Evolutionary conservation across 179 eudicot species (phyloP).

Genomic region (Spergularia azorica): DNA sequence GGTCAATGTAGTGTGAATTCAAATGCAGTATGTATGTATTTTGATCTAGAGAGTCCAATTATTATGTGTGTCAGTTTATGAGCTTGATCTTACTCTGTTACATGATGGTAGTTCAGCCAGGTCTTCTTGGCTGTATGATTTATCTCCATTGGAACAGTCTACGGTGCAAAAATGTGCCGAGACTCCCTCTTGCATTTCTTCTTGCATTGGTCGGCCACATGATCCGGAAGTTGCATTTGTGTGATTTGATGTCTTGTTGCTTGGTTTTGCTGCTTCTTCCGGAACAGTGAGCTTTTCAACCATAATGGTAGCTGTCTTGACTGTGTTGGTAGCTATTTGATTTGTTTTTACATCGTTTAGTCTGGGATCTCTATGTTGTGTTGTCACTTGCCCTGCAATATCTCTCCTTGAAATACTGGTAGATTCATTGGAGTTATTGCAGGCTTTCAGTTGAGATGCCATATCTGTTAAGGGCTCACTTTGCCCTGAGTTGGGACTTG

Average conservation of each 20-base stretch:
- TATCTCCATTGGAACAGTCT: slow-evolving; percentile 19
- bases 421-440: slow-evolving; percentile 23
- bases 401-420: slow-evolving; percentile 26
- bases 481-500: slow-evolving; percentile 22
- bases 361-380: slow-evolving; percentile 27
- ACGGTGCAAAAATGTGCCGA: neutral
- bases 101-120: neutral
- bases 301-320: slow-evolving; percentile 21
- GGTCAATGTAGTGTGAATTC: neutral
- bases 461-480: slow-evolving; percentile 17
- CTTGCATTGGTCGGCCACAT: slow-evolving; percentile 19
- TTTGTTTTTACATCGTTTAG: slow-evolving; percentile 30
- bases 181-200: slow-evolving; percentile 25
- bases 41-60: too few relatives aligned
- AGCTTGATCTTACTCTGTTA: neutral
- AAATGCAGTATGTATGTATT: neutral
- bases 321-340: slow-evolving; percentile 40
- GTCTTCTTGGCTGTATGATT: slow-evolving; percentile 24
- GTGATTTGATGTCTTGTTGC: slow-evolving; percentile 22
- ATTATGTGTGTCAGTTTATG: too few relatives aligned
- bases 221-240: slow-evolving; percentile 24
- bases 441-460: slow-evolving; percentile 27
- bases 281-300: slow-evolving; percentile 22
- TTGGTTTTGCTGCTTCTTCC: slow-evolving; percentile 26
- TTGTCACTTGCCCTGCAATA: slow-evolving; percentile 22